Evolutionary conservation across 2,329 filamentous ascomycete genomes (phyloP), one percentile per base, ranked within the genome.

Genomic region (Cladosporium sp.): DNA sequence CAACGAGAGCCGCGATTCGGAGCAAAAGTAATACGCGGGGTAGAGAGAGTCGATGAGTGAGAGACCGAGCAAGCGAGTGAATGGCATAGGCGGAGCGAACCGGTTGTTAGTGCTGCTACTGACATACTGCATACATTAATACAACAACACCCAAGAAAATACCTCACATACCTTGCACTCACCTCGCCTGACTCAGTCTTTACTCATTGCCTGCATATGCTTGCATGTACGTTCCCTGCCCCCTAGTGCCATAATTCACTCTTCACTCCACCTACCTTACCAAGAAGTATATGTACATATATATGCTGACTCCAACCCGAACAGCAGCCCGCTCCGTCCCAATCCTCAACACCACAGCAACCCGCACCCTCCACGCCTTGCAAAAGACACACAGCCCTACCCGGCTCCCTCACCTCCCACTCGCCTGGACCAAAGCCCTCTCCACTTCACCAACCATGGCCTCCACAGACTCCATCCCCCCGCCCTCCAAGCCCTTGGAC

Each of bases 401-500:
- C n/a, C n/a, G n/a, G n/a, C n/a, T n/a, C n/a, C 36, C 35, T 6
- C 22, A 7, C 35, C 22, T 2, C 15, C 7, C 15, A 20, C 35
- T 33, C 38, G 12, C 32, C n/a, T 15, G 18, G n/a, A 22, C 27
- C 7, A 27, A 29, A 48, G 27, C 35, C 36, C 45, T 48, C 45
- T 16, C 36, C 18, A 15, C 36, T 13, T n/a, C 35, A 25, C 22
- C 13, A 35, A 48, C 38, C 35, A 39, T 36, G 35, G 18, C 36
- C 45, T 12, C 36, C 11, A 11, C 7, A 22, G n/a, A 35, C 45
- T n/a, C n/a, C 47, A 50, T 50, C 39, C 47, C 47, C 12, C 47
- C 47, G 9, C 47, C 47, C 39, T 7, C 32, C 22, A 50, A 42
- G 30, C 16, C 40, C 22, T 33, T 50, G 19, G 47, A 50, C 47